These are phyloP conservation scores for Tulasnella sp. DNA, from an alignment of 768 basidiomycete genomes.

Conservation along the genomic window DNA sequence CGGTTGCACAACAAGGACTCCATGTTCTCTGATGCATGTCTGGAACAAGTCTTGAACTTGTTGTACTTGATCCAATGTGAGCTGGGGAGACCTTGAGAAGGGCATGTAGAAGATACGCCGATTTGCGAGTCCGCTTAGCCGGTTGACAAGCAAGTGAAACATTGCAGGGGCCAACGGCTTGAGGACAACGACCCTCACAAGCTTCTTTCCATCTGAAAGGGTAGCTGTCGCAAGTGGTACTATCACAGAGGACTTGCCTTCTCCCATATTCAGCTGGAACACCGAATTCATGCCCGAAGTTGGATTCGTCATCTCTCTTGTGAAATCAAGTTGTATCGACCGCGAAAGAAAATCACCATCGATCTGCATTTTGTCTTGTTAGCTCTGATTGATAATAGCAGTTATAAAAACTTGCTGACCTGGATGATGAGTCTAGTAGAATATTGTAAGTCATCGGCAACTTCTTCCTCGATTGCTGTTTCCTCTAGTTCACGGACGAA, in stretches of 20 bases:
- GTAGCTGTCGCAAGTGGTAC: constrained; percentile 32
- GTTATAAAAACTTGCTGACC: constrained; percentile 21
- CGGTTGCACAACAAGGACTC: constrained; percentile 36
- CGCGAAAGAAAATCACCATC: constrained; percentile 35
- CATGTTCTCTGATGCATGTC: constrained; percentile 1
- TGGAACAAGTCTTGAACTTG: background rate
- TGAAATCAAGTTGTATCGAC: constrained; percentile 32
- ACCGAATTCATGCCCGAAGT: constrained; percentile 27
- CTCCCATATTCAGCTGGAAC: constrained; percentile 46
- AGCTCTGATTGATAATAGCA: background rate
- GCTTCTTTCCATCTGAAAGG: constrained; percentile 33
- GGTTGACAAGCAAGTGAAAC: constrained; percentile 36
- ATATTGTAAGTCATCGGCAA: constrained; percentile 23
- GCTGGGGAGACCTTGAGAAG: constrained; percentile 31
- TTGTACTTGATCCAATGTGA: background rate
- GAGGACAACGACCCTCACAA: constrained; percentile 39
- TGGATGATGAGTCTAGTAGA: constrained; percentile 38
- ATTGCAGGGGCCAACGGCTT: constrained; percentile 37
- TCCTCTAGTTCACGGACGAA: too few relatives aligned
- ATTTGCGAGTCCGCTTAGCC: constrained; percentile 34
- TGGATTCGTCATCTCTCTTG: constrained; percentile 37
- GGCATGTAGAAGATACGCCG: constrained; percentile 39
- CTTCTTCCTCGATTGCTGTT: constrained; percentile 19
- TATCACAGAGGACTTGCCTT: constrained; percentile 43
- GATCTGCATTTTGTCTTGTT: constrained; percentile 27